Percentiles rank a stretch among this genome's conserved stretches.
Conservation (phyloP, 345 rosid species). For the Bruguiera parviflora region DNA sequence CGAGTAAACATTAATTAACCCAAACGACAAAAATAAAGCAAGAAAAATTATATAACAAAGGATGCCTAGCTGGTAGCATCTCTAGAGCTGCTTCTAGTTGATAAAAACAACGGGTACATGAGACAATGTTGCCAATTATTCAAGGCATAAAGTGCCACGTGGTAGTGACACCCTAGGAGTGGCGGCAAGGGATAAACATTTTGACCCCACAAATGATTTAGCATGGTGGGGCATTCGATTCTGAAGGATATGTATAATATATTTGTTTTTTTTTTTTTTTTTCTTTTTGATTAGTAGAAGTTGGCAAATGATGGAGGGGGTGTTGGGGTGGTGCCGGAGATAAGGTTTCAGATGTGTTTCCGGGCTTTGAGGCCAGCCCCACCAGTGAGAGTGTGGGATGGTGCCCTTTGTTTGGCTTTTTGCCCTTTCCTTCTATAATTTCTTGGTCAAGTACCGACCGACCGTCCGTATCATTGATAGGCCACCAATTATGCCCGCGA, state of each 20-base stretch:
- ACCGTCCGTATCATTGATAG: conserved; percentile 19
- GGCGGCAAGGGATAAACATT: not conserved
- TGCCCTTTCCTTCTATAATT: not conserved
- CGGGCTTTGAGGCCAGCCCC: conserved; percentile 23
- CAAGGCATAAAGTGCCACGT: too few relatives aligned
- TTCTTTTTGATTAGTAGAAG: conserved; percentile 1
- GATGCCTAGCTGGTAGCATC: conserved; percentile 2
- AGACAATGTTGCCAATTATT: not conserved
- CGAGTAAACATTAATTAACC: conserved; percentile 8
- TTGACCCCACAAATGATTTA: conserved; percentile 40
- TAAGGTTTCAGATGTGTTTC: conserved; percentile 44
- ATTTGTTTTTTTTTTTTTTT: not conserved
- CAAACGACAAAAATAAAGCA: conserved; percentile 7
- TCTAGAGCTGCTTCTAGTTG: not conserved
- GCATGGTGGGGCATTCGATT: conserved; percentile 41
- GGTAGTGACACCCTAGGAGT: conserved; percentile 5
- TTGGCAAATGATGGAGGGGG: conserved; percentile 25
- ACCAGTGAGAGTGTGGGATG: conserved; percentile 26
- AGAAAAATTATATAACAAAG: conserved; percentile 16
- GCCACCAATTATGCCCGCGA: conserved; percentile 29
- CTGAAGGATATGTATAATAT: conserved; percentile 18
- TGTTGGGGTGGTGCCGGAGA: conserved; percentile 35
- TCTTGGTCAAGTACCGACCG: conserved; percentile 19
- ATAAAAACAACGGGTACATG: not conserved
- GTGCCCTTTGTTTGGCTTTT: conserved; percentile 41